A percentile compares a stretch with the other conserved stretches of the same genome.
Evolutionary conservation across 306 rosid species (phyloP).

Genomic region (Trifolium pratense): DNA sequence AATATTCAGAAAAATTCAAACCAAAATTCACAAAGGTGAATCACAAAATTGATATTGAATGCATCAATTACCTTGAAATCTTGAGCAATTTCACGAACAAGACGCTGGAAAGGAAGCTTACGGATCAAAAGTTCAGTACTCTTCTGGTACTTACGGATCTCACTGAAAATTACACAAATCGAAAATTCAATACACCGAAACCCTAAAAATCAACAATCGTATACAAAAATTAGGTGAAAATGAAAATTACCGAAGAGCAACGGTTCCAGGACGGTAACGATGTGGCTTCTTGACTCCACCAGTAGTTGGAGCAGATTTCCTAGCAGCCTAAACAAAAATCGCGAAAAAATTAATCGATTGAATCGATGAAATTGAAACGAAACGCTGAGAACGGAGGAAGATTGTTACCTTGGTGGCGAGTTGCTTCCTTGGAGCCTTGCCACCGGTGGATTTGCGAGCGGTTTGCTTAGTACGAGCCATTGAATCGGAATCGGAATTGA

Average conservation of each 20-base stretch:
- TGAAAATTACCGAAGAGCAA: conserved; percentile 62
- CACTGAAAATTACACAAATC: conserved; percentile 40
- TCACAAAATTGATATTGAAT: neutral
- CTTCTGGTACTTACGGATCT: conserved; percentile 79
- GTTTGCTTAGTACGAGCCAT: conserved; percentile 91
- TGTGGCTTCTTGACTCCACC: conserved; percentile 85
- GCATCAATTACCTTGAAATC: conserved; percentile 41
- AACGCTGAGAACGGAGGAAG: neutral
- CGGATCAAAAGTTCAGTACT: conserved; percentile 81
- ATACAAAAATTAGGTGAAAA: neutral
- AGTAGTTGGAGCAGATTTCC: conserved; percentile 76
- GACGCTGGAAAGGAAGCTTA: conserved; percentile 64
- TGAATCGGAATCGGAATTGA: neutral
- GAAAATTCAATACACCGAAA: neutral
- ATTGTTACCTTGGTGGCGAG: conserved; percentile 71
- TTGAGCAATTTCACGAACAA: conserved; percentile 55
- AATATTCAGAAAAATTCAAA: neutral
- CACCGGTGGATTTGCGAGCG: conserved; percentile 80
- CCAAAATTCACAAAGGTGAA: neutral
- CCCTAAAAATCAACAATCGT: neutral
- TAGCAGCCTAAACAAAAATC: conserved; percentile 54
- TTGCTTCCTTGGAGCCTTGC: conserved; percentile 80
- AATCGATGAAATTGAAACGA: neutral
- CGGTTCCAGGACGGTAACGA: conserved; percentile 77
- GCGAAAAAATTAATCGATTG: neutral